phyloP scores from a whole-genome alignment of 169 alveolate species.

The Plasmodium gaboni region DNA sequence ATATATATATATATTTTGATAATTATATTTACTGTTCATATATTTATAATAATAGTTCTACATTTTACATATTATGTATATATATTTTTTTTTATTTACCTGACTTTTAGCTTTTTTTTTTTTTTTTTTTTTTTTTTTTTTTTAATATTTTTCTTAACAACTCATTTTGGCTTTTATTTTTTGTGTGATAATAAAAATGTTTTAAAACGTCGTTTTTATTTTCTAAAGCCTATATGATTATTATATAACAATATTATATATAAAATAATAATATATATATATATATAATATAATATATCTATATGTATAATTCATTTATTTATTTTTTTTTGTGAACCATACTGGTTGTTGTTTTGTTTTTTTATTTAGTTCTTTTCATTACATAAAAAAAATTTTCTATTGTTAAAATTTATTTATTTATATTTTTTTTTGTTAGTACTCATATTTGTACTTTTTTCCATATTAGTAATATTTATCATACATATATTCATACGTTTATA shows the following conservation, averaged over 20 bases:
- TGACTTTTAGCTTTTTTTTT: slow-evolving; percentile 31
- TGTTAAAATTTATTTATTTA: slow-evolving; percentile 10
- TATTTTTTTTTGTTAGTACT: slow-evolving; percentile 24
- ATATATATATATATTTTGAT: neutral
- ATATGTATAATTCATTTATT: no score
- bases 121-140: slow-evolving; percentile 17
- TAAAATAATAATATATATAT: no score
- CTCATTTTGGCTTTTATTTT: slow-evolving; percentile 28
- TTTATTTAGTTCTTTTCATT: slow-evolving; percentile 15
- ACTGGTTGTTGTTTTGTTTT: slow-evolving; percentile 18
- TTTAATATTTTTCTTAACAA: slow-evolving; percentile 12
- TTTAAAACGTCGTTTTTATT: slow-evolving; percentile 10
- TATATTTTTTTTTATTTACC: slow-evolving; percentile 6
- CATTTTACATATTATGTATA: neutral
- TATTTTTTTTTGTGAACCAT: no score
- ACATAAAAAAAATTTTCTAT: neutral
- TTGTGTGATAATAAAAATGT: slow-evolving; percentile 30
- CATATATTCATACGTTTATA: slow-evolving; percentile 8
- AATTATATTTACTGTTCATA: slow-evolving; percentile 9
- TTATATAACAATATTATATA: no score
- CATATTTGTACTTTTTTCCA: slow-evolving; percentile 17
- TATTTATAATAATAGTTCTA: no score
- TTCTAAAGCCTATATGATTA: neutral
- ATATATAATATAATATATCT: no score
- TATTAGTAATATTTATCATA: slow-evolving; percentile 10